Base-by-base conservation (phyloP, 352 stramenopile species). In the Pythium pyrilobum region DNA sequence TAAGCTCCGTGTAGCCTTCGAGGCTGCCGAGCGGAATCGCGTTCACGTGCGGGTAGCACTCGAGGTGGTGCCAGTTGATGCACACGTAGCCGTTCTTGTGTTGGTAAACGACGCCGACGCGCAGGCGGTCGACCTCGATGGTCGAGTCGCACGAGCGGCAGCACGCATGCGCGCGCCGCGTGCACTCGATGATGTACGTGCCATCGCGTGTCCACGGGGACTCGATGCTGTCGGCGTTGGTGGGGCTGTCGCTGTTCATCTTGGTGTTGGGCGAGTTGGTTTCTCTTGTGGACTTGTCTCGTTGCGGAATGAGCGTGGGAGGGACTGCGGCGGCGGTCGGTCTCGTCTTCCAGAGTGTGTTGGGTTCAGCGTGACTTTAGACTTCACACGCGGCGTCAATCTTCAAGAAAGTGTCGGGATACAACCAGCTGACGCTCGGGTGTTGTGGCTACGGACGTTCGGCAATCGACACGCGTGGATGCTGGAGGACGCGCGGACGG, bases 41-140 rank as follows among this genome's bases (percentile, higher is more conserved):
- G 32, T 62, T 36, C 41, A 86, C 73, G 36, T 71, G 62, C 53
- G 74, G 70, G 59, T 87, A 91, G 67, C 80, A 91, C 64, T 89
- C 76, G 53, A 91, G 64, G 59, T 91, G 80, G 62, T 91, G 77
- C 80, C 80, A 91, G 62, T 91, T 89, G 59, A 91, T 89, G 67
- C 80, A 89, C 24, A 88, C 72, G 58, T 87, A 91, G 57, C 80
- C 80, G 52, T 87, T 88, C 61, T 76, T 76, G 60, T 91, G 80
- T 63, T 89, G 80, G 58, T 79, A 91, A 3, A 91, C 77, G 46
- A 91, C 80, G 46, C 80, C 80, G 27, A 91, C 73, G 61, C 80
- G 80, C 40, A 91, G 68, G 40, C 74, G 75, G 15, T 72, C 74
- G 39, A 75, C 59, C 21, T 86, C 75, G 44, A 91, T 89, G 23